These are phyloP conservation scores for Leccinum uliginosum DNA, from an alignment of 768 basidiomycete species.

Conservation along the genomic window DNA sequence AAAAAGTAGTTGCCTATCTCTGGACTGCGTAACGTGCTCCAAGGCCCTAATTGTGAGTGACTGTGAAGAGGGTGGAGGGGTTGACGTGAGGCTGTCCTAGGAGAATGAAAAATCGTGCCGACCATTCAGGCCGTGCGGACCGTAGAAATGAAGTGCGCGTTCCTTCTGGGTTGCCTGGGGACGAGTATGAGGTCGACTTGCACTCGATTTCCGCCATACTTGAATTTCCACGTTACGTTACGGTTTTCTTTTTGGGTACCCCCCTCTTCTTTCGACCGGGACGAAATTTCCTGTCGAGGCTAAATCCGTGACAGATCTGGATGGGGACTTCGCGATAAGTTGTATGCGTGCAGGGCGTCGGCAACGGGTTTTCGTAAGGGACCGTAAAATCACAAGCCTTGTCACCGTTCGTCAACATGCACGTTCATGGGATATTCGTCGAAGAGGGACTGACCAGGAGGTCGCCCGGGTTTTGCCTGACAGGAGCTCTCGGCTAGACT, in stretches of 20 bases:
- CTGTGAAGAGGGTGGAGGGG: not conserved
- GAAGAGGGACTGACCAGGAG: not conserved
- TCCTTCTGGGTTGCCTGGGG: conserved; percentile 11
- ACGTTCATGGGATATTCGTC: not conserved
- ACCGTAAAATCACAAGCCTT: conserved; percentile 6
- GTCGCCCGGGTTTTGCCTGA: not conserved
- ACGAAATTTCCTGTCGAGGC: conserved; percentile 14
- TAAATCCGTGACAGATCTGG: conserved; percentile 6
- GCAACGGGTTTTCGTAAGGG: conserved; percentile 21
- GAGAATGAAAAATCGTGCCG: conserved; percentile 5
- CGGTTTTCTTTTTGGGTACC: not conserved
- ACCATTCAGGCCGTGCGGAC: not conserved
- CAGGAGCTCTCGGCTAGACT: not conserved
- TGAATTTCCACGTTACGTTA: conserved; percentile 27
- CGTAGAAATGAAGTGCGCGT: not conserved
- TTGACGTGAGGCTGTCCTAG: conserved; percentile 20
- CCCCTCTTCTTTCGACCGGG: conserved; percentile 7
- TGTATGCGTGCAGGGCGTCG: conserved; percentile 10
- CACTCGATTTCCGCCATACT: conserved; percentile 18
- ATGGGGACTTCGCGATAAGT: conserved; percentile 17
- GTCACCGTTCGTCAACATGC: not conserved
- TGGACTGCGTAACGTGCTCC: conserved; percentile 8
- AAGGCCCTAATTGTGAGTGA: conserved; percentile 1
- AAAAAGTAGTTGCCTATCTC: conserved; percentile 1
- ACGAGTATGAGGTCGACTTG: conserved; percentile 4